Base-by-base conservation (phyloP, 768 basidiomycete genomes). In the Hydnomerulius pinastri region DNA sequence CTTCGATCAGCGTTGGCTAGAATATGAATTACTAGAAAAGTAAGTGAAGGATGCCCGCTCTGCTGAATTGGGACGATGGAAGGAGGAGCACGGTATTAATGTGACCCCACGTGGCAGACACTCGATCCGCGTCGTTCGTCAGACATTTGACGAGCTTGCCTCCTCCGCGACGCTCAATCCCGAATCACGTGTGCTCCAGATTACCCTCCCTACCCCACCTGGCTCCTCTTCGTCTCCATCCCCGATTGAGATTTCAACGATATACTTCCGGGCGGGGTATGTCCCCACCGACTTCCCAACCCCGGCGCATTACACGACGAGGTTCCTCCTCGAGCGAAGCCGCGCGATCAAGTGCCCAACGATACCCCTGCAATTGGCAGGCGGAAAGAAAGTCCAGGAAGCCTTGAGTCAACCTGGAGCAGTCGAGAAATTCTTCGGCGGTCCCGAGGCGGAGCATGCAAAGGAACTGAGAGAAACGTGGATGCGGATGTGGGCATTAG, bases 321-420 rank as follows among this genome's bases (percentile, higher is more conserved):
- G 94, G 4, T 79, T 86, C 58, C 69, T 82, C 13, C 75, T 98
- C 29, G 92, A 96, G 64, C 75, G 82, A 40, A 87, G 87, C 9
- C 73, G 68, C 46, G 91, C 94, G 0, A 92, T 92, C 73, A 94
- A 96, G 56, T 98, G 94, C 61, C 94, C 94, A 0, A 81, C 84
- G 2, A 81, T 96, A 55, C 83, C 87, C 6, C 76, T 96, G 8
- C 94, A 96, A 57, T 83, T 96, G 21, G 92, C 92, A 0, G 94
- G 94, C 2, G 85, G 86, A 5, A 98, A 98, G 77, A 95, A 94
- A 65, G 82, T 98, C 0, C 94, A 98, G 68, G 83, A 96, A 65
- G 90, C 91, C 1, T 77, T 98, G 15, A 79, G 86, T 2, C 77
- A 81, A 27, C 80, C 82, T 1, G 84, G 84, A 1, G 72, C 89